A percentile compares a stretch with the other conserved stretches of the same genome.
These are phyloP conservation scores for Pythium grandisporangium DNA, from an alignment of 352 stramenopile species.

Conservation along the genomic window DNA sequence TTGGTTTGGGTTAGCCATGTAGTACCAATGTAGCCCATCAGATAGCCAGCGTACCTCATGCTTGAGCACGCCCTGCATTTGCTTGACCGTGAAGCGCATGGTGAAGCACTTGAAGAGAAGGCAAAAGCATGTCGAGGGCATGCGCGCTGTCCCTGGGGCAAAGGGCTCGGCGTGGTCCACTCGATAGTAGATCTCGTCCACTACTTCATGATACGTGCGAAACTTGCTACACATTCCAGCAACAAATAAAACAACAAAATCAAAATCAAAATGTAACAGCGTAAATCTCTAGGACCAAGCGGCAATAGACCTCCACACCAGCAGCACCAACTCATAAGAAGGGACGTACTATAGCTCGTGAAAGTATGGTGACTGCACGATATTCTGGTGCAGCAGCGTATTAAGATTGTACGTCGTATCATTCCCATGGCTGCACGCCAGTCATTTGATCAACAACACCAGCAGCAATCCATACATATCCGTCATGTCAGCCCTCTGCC, in stretches of 20 bases:
- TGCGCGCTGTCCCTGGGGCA: conserved; percentile 81
- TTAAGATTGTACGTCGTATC: conserved; percentile 95
- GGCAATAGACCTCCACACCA: too few species aligned
- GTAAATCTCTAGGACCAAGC: too few species aligned
- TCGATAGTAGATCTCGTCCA: conserved; percentile 90
- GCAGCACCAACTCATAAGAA: too few species aligned
- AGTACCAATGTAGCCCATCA: too few species aligned
- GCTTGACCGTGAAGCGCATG: conserved; percentile 92
- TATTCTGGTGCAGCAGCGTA: conserved; percentile 93
- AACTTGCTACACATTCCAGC: conserved; percentile 62
- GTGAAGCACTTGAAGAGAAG: conserved; percentile 96
- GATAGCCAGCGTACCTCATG: conserved; percentile 61
- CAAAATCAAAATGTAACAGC: too few species aligned
- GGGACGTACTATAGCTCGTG: conserved; percentile 86
- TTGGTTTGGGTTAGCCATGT: too few species aligned
- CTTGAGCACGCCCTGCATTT: conserved; percentile 94
- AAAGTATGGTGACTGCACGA: conserved; percentile 94
- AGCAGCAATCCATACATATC: not conserved
- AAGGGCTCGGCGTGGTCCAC: conserved; percentile 89
- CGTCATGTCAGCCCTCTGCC: too few species aligned
- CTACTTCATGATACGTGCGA: conserved; percentile 96
- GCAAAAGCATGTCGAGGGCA: conserved; percentile 95
- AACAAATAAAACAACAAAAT: too few species aligned
- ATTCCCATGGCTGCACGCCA: conserved; percentile 66
- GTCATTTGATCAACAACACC: not conserved